A percentile compares a stretch with the other conserved stretches of the same genome.
phyloP scores from a whole-genome alignment of 495 filamentous ascomycete species.

The Jackrogersella minutella region DNA sequence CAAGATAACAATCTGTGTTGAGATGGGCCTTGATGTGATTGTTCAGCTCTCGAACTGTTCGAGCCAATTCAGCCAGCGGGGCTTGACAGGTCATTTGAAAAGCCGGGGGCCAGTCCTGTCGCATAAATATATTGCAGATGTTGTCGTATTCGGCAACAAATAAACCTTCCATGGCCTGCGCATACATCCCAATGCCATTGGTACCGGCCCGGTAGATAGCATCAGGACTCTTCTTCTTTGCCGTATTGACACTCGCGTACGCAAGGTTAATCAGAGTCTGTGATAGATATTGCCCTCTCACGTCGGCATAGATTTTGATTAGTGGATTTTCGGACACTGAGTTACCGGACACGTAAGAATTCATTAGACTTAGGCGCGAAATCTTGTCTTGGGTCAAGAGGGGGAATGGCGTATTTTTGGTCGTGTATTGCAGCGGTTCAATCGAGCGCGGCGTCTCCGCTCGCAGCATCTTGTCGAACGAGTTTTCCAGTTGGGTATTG shows the following conservation, averaged over 20 bases:
- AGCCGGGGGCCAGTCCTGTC: conserved; percentile 81
- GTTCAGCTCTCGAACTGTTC: conserved; percentile 89
- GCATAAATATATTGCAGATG: conserved; percentile 81
- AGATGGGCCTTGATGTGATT: conserved; percentile 85
- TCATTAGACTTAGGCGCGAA: conserved; percentile 58
- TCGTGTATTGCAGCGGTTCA: conserved; percentile 91
- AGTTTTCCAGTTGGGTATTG: conserved; percentile 78
- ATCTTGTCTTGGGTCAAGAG: conserved; percentile 59
- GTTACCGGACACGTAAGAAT: conserved; percentile 53
- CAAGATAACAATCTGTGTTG: conserved; percentile 92
- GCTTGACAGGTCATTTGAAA: conserved; percentile 78
- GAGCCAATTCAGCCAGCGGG: conserved; percentile 79
- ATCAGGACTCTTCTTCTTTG: conserved; percentile 79
- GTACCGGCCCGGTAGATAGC: conserved; percentile 89
- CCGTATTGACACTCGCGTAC: conserved; percentile 85
- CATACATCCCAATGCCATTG: conserved; percentile 91
- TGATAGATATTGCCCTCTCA: conserved; percentile 83
- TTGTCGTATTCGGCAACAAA: conserved; percentile 89
- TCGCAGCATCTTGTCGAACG: conserved; percentile 77
- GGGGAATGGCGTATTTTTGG: conserved; percentile 72
- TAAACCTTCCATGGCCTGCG: conserved; percentile 83
- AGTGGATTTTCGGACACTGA: conserved; percentile 69
- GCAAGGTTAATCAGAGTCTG: conserved; percentile 84
- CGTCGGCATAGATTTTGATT: conserved; percentile 81
- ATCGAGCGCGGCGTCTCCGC: conserved; percentile 74